Percentiles rank a stretch among this genome's conserved stretches.
Evolutionary conservation across 108 stramenopile species (phyloP).

Genomic region (Chaetoceros tenuissimus): DNA sequence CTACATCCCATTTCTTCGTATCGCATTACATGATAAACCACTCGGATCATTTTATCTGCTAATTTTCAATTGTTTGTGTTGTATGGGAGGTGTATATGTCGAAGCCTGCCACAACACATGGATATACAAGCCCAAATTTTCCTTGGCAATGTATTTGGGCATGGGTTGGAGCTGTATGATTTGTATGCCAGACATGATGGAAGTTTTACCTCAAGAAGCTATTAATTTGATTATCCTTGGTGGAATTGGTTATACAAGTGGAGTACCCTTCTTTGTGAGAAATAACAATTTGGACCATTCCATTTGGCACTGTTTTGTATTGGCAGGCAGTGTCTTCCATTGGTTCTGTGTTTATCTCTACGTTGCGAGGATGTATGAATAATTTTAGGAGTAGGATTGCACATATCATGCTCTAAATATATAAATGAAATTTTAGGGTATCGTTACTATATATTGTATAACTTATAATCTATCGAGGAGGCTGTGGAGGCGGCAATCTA

Average conservation of each 20-base stretch:
- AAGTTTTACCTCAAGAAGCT: slow-evolving; percentile 28
- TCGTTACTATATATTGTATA: too few relatives aligned
- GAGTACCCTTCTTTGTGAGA: slow-evolving; percentile 80
- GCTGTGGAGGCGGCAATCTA: too few relatives aligned
- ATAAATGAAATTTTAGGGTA: too few relatives aligned
- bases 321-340: slow-evolving; percentile 67
- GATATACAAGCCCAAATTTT: slow-evolving; percentile 46
- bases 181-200: slow-evolving; percentile 46
- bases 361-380: slow-evolving; percentile 23
- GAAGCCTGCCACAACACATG: slow-evolving; percentile 50
- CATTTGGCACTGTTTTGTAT: slow-evolving; percentile 78
- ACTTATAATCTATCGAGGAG: too few relatives aligned
- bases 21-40: slow-evolving; percentile 62
- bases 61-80: slow-evolving; percentile 76
- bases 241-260: slow-evolving; percentile 75
- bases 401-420: too few relatives aligned
- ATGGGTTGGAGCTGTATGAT: slow-evolving; percentile 76
- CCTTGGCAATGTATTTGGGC: slow-evolving; percentile 69
- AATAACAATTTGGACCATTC: slow-evolving; percentile 80
- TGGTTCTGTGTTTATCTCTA: slow-evolving; percentile 63
- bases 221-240: slow-evolving; percentile 52
- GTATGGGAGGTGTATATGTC: slow-evolving; percentile 52
- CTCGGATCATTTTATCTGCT: slow-evolving; percentile 50
- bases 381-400: too few relatives aligned
- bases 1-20: slow-evolving; percentile 89